Base-by-base conservation (phyloP, 495 filamentous ascomycete species). In the Penicillium angulare region DNA sequence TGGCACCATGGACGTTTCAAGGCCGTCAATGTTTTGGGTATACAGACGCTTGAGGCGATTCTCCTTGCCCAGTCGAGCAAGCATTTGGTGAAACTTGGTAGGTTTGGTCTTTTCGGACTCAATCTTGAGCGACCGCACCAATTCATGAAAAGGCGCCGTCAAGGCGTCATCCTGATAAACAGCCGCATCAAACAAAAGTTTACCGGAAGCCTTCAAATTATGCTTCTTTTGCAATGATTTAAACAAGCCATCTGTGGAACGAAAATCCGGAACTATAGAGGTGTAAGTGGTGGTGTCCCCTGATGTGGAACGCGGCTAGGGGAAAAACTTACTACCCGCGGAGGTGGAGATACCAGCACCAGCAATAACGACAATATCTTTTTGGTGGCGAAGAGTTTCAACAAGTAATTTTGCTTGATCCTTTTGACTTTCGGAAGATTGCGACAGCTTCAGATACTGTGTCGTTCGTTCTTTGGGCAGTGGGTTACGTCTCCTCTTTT, bases 281-380 rank as follows among this genome's bases (percentile, higher is more conserved):
- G 36, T 31, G 44, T 38, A 40, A 49, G 46, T 59, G 41, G 55
- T 50, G 42, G 48, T 24, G 33, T 79, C 2, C 88, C 43, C 80
- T 79, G 86, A 63, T 87, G 80, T 61, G 82, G 86, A 58, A 87
- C 79, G 82, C 62, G 51, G 49, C 52, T 36, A 38, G 52, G n/a
- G 51, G 47, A 48, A 31, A 60, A 47, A 85, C 89, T 59, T 85
- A 96, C 91, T 93, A 47, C 93, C 93, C 55, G 93, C 95, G 38
- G 91, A 89, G 12, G 95, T 92, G 29, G 93, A 97, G 52, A 98
- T 97, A 43, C 93, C 93, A 26, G 93, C 93, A 42, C 93, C 93
- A 24, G 92, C 92, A 68, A 98, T 89, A 34, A 96, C 90, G 16
- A 98, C 89, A 58, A 98, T 96, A 72, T 96, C 97, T 67, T 87